Evolutionary conservation across 2,329 filamentous ascomycete genomes (phyloP), one percentile per base, ranked within the genome.

Genomic region (Laburnicola sp.): DNA sequence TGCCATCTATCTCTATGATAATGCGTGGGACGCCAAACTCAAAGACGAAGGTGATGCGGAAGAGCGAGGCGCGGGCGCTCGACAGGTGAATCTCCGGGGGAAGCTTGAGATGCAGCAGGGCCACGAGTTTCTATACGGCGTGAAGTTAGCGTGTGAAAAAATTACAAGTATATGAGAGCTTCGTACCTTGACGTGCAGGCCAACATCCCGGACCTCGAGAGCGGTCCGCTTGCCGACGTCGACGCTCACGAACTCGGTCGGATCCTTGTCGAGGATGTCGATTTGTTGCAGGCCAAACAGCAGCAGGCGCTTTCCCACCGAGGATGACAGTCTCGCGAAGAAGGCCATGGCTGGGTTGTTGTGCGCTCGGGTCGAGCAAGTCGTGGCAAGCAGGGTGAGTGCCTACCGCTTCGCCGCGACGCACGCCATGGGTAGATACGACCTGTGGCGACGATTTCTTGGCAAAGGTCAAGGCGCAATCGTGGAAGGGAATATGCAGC

Each of bases 21-120:
- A 97, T 95, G 26, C 90, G 86, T 60, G 87, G 92, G 46, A 85
- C 87, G 71, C 92, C 91, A 59, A 97, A 86, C 72, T 97, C 90
- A 69, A 94, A 86, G 9, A 93, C 91, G 44, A 97, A 82, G 6
- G 88, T 95, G 47, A 97, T 78, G 64, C 88, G 87, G 23, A 97
- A 82, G 5, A 88, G 79, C 2, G 88, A 76, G 45, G 96, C 84
- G 58, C 85, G 86, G 50, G 93, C 92, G 68, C 85, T 86, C 45
- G 84, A 82, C 9, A 97, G 78, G 54, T 83, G 80, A 66, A 94
- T 83, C 4, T 83, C 82, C 1, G 86, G 75, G 0, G 92, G 92
- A 2, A 73, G 59, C 37, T 69, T 68, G 31, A 97, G 83, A 62
- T 87, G 83, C 3, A 96, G 78, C 21, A 93, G 74, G 41, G 82